A percentile compares a stretch with the other conserved stretches of the same genome.
Evolutionary conservation across 805 yeast genomes (phyloP).

Genomic region (Metschnikowia vanudenii): DNA sequence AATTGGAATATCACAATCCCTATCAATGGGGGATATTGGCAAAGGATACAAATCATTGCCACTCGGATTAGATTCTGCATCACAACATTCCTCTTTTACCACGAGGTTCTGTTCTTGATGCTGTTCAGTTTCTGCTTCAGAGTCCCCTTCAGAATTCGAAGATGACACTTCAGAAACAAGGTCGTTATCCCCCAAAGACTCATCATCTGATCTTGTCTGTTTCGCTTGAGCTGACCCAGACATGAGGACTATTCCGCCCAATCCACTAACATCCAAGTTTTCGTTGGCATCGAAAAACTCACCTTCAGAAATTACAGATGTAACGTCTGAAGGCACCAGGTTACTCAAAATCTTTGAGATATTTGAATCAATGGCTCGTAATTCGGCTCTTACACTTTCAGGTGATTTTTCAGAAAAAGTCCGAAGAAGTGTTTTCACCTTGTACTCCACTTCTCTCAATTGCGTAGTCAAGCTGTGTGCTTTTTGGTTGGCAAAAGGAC

Average conservation of each 20-base stretch:
- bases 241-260: slow-evolving; percentile 60
- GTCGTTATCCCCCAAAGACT: slow-evolving; percentile 24
- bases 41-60: slow-evolving; percentile 61
- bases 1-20: slow-evolving; percentile 59
- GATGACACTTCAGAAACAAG: slow-evolving; percentile 19
- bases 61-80: slow-evolving; percentile 1
- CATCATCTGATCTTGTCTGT: slow-evolving; percentile 13
- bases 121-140: too few species aligned
- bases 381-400: slow-evolving; percentile 2
- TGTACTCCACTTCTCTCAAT: slow-evolving; percentile 4
- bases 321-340: slow-evolving; percentile 21
- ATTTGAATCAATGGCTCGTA: background rate
- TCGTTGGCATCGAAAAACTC: slow-evolving; percentile 66
- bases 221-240: slow-evolving; percentile 8
- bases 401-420: background rate
- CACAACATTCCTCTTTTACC: background rate
- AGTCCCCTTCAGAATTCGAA: slow-evolving; percentile 17
- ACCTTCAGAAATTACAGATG: slow-evolving; percentile 30
- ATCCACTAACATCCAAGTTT: slow-evolving; percentile 38
- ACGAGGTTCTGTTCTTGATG: slow-evolving; percentile 10
- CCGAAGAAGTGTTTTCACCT: background rate
- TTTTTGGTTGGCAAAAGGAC: background rate
- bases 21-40: slow-evolving; percentile 46
- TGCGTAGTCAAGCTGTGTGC: background rate
- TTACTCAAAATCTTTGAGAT: slow-evolving; percentile 5